Base-by-base conservation (phyloP, 345 rosid genomes). In the Garcia nutans region DNA sequence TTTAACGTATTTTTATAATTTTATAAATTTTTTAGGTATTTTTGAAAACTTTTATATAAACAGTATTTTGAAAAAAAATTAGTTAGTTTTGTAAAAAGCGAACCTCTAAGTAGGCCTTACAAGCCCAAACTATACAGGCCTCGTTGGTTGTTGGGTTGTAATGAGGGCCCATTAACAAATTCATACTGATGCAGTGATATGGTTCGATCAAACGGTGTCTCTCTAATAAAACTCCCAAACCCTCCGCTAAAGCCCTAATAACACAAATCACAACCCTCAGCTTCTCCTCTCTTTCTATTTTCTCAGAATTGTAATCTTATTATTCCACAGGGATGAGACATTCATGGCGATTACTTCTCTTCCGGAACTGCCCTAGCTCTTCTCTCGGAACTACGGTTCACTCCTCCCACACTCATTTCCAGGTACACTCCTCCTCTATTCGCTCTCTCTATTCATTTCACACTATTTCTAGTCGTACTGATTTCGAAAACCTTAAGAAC, bases 281-380 rank as follows among this genome's bases (percentile, higher is more conserved):
- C 61, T 7, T 2, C 2, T 9, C 20, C 17, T 2, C 42, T 26
- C 16, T 7, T 22, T 49, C 11, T 3, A 26, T 24, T 10, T 54
- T 65, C 8, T 19, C 26, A 9, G 50, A 78, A 73, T 75, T 73
- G 81, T 72, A 58, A 42, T 19, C 16, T 49, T 45, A 0, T 28
- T 50, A 62, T 41, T 20, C 59, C 54, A 3, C 26, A 64, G n/a
- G 78, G 77, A 89, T 91, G 98, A 90, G 97, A 86, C 82, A 81
- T 70, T 83, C 87, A 77, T 92, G 92, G 93, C 88, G 96, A 17
- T 78, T 83, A 22, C 77, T 89, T 69, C 89, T 89, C 68, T 80
- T 77, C 72, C 90, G 93, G 65, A 82, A 74, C 74, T 82, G 66
- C 79, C 71, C 58, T 77, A 83, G 81, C 4, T 86, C 87, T 22